Percentiles rank a stretch among this genome's conserved stretches.
Evolutionary conservation across 108 stramenopile genomes (phyloP).

Genomic region (Chaetoceros tenuissimus): DNA sequence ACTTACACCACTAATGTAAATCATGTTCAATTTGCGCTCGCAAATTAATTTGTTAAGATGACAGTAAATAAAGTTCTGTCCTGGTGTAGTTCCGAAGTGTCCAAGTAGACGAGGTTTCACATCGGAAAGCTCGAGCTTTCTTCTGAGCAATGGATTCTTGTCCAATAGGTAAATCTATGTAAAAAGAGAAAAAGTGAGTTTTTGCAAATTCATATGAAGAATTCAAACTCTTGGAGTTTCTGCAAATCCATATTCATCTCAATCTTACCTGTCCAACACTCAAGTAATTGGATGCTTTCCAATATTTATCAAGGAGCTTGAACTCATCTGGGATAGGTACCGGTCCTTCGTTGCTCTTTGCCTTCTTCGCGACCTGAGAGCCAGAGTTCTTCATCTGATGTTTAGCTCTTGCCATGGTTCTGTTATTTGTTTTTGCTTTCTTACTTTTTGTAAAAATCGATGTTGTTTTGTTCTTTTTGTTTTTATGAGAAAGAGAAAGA

Average conservation of each 20-base stretch:
- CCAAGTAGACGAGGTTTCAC: slow-evolving; percentile 15
- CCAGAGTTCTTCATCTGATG: too few species aligned
- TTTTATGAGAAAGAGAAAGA: too few species aligned
- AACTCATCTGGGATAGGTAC: slow-evolving; percentile 10
- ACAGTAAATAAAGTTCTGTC: slow-evolving; percentile 21
- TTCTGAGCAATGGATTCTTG: slow-evolving; percentile 15
- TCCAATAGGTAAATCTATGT: slow-evolving; percentile 16
- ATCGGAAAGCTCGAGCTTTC: slow-evolving; percentile 5
- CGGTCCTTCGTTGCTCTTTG: neutral
- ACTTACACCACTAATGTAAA: slow-evolving; percentile 18
- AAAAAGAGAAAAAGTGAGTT: neutral
- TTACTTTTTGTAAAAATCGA: too few species aligned
- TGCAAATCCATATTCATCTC: too few species aligned
- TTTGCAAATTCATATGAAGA: neutral
- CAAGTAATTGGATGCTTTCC: slow-evolving; percentile 19
- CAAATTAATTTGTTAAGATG: slow-evolving; percentile 19
- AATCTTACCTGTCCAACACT: slow-evolving; percentile 15
- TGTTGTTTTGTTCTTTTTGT: too few species aligned
- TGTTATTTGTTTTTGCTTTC: too few species aligned
- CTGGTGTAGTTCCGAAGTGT: slow-evolving; percentile 19
- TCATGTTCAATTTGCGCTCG: slow-evolving; percentile 13
- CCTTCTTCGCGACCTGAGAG: neutral
- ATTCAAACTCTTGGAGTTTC: too few species aligned
- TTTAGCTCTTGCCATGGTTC: too few species aligned
- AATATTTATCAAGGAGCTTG: slow-evolving; percentile 11